Evolutionary conservation across 257 asterid species (phyloP).

Genomic region (Eucommia ulmoides): DNA sequence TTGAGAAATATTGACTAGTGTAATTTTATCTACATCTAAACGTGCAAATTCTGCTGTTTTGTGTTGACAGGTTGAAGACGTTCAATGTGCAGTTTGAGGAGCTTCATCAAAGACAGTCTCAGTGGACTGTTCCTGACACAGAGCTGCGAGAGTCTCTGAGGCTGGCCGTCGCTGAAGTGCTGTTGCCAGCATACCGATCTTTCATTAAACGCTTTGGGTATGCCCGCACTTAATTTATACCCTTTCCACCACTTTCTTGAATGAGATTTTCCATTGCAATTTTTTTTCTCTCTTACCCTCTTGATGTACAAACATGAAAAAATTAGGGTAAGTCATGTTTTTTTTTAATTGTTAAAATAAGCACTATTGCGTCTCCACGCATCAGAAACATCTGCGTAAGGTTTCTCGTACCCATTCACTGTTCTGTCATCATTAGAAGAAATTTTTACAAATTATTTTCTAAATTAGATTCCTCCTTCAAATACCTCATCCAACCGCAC

Average conservation of each 20-base stretch:
- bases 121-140: conserved; percentile 97
- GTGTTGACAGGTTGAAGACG: conserved; percentile 55
- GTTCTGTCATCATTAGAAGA: too few species aligned
- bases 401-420: too few species aligned
- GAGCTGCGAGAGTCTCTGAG: conserved; percentile 90
- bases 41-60: conserved; percentile 8
- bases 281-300: too few species aligned
- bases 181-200: conserved; percentile 94
- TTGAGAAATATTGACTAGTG: conserved; percentile 1
- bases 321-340: too few species aligned
- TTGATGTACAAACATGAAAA: too few species aligned
- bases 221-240: conserved; percentile 8
- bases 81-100: conserved; percentile 90
- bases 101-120: conserved; percentile 96
- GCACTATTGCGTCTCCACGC: too few species aligned
- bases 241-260: not conserved
- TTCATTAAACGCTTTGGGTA: conserved; percentile 92
- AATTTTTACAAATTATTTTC: too few species aligned
- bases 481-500: too few species aligned
- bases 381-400: too few species aligned
- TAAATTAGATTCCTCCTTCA: too few species aligned
- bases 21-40: conserved; percentile 2
- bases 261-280: too few species aligned
- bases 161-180: conserved; percentile 95
- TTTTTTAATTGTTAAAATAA: too few species aligned